Percentiles rank a stretch among this genome's conserved stretches.
These are phyloP conservation scores for Penicillium sp. DNA, from an alignment of 2,329 filamentous ascomycete species.

Conservation along the genomic window DNA sequence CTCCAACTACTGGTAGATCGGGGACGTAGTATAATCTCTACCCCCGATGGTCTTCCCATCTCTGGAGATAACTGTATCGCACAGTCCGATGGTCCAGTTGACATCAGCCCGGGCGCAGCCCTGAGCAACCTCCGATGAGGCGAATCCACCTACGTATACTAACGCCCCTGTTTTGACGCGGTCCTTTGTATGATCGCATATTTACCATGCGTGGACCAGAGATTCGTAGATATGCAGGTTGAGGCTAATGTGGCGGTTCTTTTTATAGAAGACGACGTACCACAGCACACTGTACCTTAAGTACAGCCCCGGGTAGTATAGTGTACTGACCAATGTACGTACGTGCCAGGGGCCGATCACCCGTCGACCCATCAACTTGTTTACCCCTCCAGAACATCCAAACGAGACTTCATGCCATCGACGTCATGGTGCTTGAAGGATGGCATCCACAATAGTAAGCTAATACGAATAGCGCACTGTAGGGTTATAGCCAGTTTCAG, in stretches of 20 bases:
- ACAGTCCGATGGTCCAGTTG: background rate
- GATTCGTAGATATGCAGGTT: background rate
- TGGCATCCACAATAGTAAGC: slow-evolving; percentile 1
- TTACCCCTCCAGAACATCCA: background rate
- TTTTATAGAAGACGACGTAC: slow-evolving; percentile 4
- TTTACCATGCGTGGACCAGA: background rate
- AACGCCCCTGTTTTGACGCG: background rate
- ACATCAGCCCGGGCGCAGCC: background rate
- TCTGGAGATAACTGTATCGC: background rate
- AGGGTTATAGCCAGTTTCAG: background rate
- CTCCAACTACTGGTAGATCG: background rate
- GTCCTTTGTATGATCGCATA: background rate
- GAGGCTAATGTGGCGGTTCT: slow-evolving; percentile 3
- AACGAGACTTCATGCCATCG: background rate
- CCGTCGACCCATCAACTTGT: background rate
- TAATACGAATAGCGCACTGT: background rate
- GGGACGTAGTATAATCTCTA: background rate
- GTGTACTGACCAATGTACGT: background rate
- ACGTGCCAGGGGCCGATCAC: background rate
- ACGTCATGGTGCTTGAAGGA: slow-evolving; percentile 6
- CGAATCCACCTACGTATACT: background rate
- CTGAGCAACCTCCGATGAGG: background rate
- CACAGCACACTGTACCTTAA: background rate
- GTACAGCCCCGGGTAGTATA: background rate
- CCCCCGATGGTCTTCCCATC: background rate